Evolutionary conservation across 257 asterid genomes (phyloP).

Genomic region (Salvia splendens): DNA sequence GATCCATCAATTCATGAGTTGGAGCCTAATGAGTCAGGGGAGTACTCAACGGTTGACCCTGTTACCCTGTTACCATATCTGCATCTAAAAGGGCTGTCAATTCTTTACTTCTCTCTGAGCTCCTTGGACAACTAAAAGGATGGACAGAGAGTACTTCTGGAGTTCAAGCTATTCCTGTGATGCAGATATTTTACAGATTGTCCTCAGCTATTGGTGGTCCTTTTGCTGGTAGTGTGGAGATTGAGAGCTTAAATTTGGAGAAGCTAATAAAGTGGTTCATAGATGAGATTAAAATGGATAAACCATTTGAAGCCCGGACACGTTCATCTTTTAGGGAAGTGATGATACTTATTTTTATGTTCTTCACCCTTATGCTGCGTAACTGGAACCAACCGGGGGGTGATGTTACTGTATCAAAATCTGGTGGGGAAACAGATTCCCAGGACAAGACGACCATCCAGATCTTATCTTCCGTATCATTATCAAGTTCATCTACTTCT

Average conservation of each 20-base stretch:
- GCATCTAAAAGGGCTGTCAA: conserved; percentile 97
- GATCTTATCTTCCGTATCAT: conserved; percentile 43
- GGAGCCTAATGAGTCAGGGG: conserved; percentile 76
- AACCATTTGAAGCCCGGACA: conserved; percentile 62
- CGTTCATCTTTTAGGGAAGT: conserved; percentile 91
- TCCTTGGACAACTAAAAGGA: conserved; percentile 94
- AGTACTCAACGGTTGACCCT: conserved; percentile 77
- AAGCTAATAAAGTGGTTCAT: conserved; percentile 84
- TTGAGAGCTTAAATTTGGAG: conserved; percentile 82
- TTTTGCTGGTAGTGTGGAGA: conserved; percentile 64
- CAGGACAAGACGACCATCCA: conserved; percentile 65
- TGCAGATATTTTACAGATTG: conserved; percentile 93
- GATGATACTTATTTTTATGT: conserved; percentile 82
- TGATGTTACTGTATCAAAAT: conserved; percentile 68
- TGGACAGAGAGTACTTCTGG: conserved; percentile 94
- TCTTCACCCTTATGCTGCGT: conserved; percentile 94
- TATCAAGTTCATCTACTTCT: conserved; percentile 54
- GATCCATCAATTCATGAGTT: conserved; percentile 77
- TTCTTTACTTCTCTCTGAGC: conserved; percentile 87
- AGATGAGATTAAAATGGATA: conserved; percentile 72
- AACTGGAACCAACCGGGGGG: conserved; percentile 98
- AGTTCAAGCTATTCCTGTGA: conserved; percentile 82
- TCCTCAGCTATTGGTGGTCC: conserved; percentile 98
- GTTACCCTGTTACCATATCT: conserved; percentile 85
- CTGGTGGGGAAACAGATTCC: conserved; percentile 55